Evolutionary conservation across 352 stramenopile species (phyloP).

Genomic region (Phytopythium boreale): DNA sequence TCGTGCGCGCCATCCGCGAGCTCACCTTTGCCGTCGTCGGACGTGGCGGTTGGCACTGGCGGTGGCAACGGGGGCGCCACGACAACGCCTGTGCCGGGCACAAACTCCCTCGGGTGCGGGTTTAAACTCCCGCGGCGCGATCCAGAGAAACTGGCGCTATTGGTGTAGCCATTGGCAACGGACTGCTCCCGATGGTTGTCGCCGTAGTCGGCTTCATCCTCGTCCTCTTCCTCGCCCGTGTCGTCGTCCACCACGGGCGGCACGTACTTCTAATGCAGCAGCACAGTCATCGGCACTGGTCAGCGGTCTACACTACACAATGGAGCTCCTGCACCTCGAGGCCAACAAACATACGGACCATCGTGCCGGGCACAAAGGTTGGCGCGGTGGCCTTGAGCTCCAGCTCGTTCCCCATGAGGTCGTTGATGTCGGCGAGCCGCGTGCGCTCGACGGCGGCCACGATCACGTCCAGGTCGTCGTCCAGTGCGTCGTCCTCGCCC

Average conservation of each 20-base stretch:
- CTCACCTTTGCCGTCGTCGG: slow-evolving; percentile 13
- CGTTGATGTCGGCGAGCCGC: slow-evolving; percentile 32
- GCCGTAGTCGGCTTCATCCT: slow-evolving; percentile 9
- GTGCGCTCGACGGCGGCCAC: slow-evolving; percentile 6
- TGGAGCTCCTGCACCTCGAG: neutral
- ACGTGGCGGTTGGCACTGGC: neutral
- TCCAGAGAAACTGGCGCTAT: neutral
- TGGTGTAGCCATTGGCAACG: slow-evolving; percentile 1
- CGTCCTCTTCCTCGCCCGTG: slow-evolving; percentile 9
- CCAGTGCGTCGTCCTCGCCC: slow-evolving; percentile 20
- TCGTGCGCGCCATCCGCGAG: slow-evolving; percentile 10
- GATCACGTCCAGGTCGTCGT: slow-evolving; percentile 12
- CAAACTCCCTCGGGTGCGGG: slow-evolving; percentile 4
- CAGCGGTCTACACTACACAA: neutral
- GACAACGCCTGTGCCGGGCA: neutral
- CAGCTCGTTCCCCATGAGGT: slow-evolving; percentile 31
- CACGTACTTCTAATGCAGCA: slow-evolving; percentile 5
- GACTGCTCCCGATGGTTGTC: neutral
- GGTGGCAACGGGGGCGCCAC: slow-evolving; percentile 1
- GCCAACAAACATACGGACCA: neutral
- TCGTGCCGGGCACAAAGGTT: slow-evolving; percentile 54
- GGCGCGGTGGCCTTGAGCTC: slow-evolving; percentile 75
- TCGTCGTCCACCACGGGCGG: slow-evolving; percentile 8
- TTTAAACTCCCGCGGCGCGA: slow-evolving; percentile 1
- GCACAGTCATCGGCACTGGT: neutral